A percentile compares a stretch with the other conserved stretches of the same genome.
Evolutionary conservation across 257 asterid genomes (phyloP).

Genomic region (Apocynum venetum): DNA sequence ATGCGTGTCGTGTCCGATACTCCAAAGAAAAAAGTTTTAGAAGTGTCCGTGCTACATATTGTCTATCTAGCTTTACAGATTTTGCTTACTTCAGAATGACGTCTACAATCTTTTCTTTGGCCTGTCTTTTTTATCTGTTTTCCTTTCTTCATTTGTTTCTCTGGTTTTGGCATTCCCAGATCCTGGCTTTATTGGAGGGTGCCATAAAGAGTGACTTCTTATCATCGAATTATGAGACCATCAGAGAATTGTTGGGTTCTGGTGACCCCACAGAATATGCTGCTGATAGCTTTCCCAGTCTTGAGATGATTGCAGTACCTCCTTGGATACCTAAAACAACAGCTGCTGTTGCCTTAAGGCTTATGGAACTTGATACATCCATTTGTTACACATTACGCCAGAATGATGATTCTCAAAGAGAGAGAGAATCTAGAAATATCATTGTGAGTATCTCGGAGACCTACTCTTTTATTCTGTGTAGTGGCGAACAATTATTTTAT

Average conservation of each 20-base stretch:
- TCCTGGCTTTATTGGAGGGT: conserved; percentile 56
- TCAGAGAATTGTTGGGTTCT: conserved; percentile 47
- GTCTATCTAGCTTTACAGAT: neutral
- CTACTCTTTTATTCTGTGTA: neutral
- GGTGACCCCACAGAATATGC: conserved; percentile 16
- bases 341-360: conserved; percentile 73
- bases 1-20: no score
- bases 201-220: conserved; percentile 58
- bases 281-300: conserved; percentile 20
- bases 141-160: conserved; percentile 4
- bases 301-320: conserved; percentile 40
- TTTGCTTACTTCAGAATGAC: neutral
- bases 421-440: conserved; percentile 30
- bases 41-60: no score
- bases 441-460: conserved; percentile 36
- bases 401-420: conserved; percentile 39
- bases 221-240: conserved; percentile 49
- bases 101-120: no score
- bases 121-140: neutral
- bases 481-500: neutral
- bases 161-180: conserved; percentile 33
- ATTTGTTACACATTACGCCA: conserved; percentile 47
- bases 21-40: no score
- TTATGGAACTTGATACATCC: conserved; percentile 71
- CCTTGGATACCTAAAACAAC: conserved; percentile 86